Evolutionary conservation across 2,329 filamentous ascomycete species (phyloP).

Genomic region (Onygena corvina): DNA sequence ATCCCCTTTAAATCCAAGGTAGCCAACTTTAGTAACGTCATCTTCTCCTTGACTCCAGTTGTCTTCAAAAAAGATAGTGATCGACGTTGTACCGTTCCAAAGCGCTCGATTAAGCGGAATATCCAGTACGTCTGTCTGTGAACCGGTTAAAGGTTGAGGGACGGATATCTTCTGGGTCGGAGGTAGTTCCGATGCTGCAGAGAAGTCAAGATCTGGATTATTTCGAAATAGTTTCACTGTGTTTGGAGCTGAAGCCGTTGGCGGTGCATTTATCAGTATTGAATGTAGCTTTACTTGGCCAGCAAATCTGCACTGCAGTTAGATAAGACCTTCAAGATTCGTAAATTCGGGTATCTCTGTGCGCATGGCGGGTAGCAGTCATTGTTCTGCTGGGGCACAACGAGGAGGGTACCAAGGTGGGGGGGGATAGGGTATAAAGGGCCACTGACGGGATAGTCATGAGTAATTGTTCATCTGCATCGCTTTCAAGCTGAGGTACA

Average conservation of each 20-base stretch:
- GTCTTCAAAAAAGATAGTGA: constrained; percentile 81
- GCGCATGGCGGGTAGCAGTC: neutral
- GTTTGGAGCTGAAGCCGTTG: constrained; percentile 57
- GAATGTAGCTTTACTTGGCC: constrained; percentile 88
- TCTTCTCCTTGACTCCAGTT: constrained; percentile 75
- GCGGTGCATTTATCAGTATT: constrained; percentile 70
- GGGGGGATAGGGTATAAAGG: constrained; percentile 1
- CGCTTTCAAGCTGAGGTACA: constrained; percentile 67
- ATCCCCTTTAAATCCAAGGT: constrained; percentile 87
- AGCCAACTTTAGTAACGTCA: constrained; percentile 65
- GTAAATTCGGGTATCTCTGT: too few species aligned
- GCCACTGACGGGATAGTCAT: constrained; percentile 70
- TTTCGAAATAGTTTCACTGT: constrained; percentile 85
- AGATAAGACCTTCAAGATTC: neutral
- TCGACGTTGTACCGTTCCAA: constrained; percentile 71
- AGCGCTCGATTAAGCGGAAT: constrained; percentile 74
- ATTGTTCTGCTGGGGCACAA: neutral
- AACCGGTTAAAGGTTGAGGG: constrained; percentile 50
- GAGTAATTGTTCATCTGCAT: constrained; percentile 85
- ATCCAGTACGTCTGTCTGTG: constrained; percentile 60
- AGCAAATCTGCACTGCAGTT: constrained; percentile 54
- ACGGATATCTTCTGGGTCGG: constrained; percentile 68
- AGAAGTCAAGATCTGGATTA: constrained; percentile 75
- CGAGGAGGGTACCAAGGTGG: neutral
- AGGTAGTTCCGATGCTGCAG: constrained; percentile 53